Percentiles rank a stretch among this genome's conserved stretches.
Conservation (phyloP, 139 green algal species). For the Micractinium conductrix region DNA sequence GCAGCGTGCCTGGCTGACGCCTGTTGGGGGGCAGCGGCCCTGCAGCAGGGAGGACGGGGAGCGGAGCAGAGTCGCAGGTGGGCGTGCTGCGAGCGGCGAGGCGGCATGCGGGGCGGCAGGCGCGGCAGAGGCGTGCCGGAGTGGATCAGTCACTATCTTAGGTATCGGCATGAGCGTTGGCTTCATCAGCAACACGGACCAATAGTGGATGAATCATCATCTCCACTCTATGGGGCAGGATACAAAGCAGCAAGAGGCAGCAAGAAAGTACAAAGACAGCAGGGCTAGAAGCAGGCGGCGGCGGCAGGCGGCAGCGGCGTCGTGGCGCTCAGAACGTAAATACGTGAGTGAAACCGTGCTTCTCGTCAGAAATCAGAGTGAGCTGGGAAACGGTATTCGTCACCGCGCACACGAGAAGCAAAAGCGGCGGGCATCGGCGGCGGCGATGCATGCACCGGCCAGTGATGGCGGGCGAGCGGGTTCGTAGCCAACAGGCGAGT, state of each 20-base stretch:
- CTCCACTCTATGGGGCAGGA: slow-evolving; percentile 7
- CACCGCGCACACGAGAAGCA: slow-evolving; percentile 41
- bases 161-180: slow-evolving; percentile 66
- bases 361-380: slow-evolving; percentile 52
- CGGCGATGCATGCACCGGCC: neutral
- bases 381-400: slow-evolving; percentile 56
- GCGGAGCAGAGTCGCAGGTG: neutral
- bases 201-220: slow-evolving; percentile 64
- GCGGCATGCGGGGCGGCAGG: neutral
- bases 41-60: no score
- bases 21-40: no score
- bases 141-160: slow-evolving; percentile 49
- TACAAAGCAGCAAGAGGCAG: neutral
- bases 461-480: neutral
- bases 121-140: neutral
- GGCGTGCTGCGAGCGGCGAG: neutral
- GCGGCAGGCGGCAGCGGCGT: neutral
- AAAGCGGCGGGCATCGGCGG: neutral
- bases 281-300: slow-evolving; percentile 12
- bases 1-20: no score
- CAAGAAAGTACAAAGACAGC: neutral
- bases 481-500: slow-evolving; percentile 45
- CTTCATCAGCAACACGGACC: slow-evolving; percentile 84
- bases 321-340: slow-evolving; percentile 33
- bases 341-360: slow-evolving; percentile 53